Evolutionary conservation across 148 eudicot genomes (phyloP), one percentile per base, ranked within the genome.

Genomic region (Spergularia marina): DNA sequence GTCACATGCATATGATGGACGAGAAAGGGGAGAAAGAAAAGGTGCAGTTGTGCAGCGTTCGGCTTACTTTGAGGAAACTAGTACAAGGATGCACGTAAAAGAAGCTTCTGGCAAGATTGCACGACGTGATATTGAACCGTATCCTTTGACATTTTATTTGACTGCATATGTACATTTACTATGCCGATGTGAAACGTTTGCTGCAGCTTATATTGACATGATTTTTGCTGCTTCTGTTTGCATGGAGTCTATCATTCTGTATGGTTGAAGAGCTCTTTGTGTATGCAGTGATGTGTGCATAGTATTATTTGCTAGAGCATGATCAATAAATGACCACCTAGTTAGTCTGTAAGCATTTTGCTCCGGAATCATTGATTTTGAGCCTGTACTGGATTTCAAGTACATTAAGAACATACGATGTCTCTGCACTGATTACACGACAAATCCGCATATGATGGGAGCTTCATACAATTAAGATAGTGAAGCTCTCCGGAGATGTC

Each of bases 61-160:
- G 10, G 85, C 83, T 65, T 89, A 89, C 85, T 69, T 86, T 70
- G 94, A 91, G 72, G 99, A 96, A 76, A 85, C 96, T 40, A 86
- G 81, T 53, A 74, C 82, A 64, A 85, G 99, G 85, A 76, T 82
- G 78, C 99, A 89, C 82, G 89, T 78, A n/a, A 95, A 91, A 82
- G 99, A 95, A 77, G 85, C 83, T 59, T 74, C 88, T 16, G 76
- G 84, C 89, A 96, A 92, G 82, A 86, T 89, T 76, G 71, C 87
- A 20, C 98, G 97, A 18, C 99, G 93, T 70, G 98, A 96, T 80
- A 30, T 84, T 60, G 99, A 96, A 52, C 97, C 81, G 98, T 96
- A 96, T 92, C 99, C 99, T 92, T 84, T 71, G 12, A 10, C 11
- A 49, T 34, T 49, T 51, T 20, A 5, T 64, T 73, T 21, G 15